Percentiles rank a stretch among this genome's conserved stretches.
Evolutionary conservation across 176 grass and related monocot species (phyloP).

Genomic region (Puya raimondii): DNA sequence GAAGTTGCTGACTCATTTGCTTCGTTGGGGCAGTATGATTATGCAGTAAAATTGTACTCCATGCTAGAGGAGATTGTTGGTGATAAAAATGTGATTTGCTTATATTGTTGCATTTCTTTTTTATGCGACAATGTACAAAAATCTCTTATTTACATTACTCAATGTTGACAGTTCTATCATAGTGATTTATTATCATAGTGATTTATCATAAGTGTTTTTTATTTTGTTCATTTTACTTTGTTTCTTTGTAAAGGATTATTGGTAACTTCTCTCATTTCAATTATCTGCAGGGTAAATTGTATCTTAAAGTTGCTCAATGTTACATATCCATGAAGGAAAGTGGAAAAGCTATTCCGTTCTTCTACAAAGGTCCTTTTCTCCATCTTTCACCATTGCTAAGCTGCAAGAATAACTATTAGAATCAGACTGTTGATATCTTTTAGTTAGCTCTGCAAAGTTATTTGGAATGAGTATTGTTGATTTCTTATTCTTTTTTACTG

Average conservation of each 20-base stretch:
- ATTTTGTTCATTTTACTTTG: slow-evolving; percentile 11
- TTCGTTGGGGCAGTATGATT: slow-evolving; percentile 50
- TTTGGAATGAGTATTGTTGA: background rate
- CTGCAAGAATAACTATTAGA: background rate
- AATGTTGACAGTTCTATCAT: background rate
- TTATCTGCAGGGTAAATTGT: slow-evolving; percentile 48
- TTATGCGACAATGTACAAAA: background rate
- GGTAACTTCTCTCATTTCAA: slow-evolving; percentile 4
- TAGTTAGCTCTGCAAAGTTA: background rate
- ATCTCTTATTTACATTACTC: background rate
- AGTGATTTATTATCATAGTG: background rate
- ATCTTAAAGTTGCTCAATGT: slow-evolving; percentile 74
- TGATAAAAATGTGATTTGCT: slow-evolving; percentile 45
- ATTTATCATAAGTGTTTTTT: background rate
- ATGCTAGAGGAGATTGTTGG: slow-evolving; percentile 38
- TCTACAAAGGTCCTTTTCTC: slow-evolving; percentile 61
- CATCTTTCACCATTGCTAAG: background rate
- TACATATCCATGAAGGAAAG: slow-evolving; percentile 54
- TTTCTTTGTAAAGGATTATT: slow-evolving; percentile 2
- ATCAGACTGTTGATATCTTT: background rate
- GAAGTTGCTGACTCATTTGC: slow-evolving; percentile 56
- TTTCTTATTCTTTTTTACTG: background rate
- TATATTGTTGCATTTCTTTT: background rate
- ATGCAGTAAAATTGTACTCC: slow-evolving; percentile 73
- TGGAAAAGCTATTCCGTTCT: slow-evolving; percentile 59